Conservation (phyloP, 2,329 filamentous ascomycete species). For the Sporothrix luriei region DNA sequence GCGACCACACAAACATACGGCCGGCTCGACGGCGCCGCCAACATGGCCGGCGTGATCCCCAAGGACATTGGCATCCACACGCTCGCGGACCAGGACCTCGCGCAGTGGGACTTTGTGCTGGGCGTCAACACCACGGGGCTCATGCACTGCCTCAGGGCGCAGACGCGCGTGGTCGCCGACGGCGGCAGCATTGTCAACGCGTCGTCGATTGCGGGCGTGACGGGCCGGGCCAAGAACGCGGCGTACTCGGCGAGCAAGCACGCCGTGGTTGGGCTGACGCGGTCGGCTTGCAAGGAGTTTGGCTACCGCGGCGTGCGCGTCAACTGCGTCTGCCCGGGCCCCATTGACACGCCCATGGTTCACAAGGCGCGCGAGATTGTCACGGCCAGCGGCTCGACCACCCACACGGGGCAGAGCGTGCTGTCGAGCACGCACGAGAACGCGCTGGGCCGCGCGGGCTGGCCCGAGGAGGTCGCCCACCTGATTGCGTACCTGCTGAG, state of each 20-base stretch:
- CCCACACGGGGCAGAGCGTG: constrained; percentile 12
- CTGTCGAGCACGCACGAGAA: constrained; percentile 30
- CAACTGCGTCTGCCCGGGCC: constrained; percentile 32
- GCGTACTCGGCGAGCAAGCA: constrained; percentile 35
- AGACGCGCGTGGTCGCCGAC: constrained; percentile 41
- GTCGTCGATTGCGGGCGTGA: constrained; percentile 46
- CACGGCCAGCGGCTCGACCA: constrained; percentile 9
- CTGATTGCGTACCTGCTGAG: constrained; percentile 34
- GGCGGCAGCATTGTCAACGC: constrained; percentile 50
- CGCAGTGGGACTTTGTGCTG: constrained; percentile 34
- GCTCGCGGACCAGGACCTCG: constrained; percentile 48
- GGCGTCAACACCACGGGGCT: constrained; percentile 34
- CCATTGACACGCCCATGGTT: constrained; percentile 31
- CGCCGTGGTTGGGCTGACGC: constrained; percentile 34
- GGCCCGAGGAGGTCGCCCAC: constrained; percentile 33
- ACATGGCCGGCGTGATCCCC: constrained; percentile 56
- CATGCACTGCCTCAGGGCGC: constrained; percentile 34
- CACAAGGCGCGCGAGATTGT: constrained; percentile 31
- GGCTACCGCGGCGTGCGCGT: constrained; percentile 33
- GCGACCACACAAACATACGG: constrained; percentile 53
- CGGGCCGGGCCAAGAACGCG: constrained; percentile 39
- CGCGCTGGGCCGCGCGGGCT: constrained; percentile 31
- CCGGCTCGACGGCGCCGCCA: constrained; percentile 57
- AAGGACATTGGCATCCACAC: constrained; percentile 44
- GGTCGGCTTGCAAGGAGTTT: constrained; percentile 32